A percentile compares a stretch with the other conserved stretches of the same genome.
phyloP scores from a whole-genome alignment of 2,329 filamentous ascomycete genomes.

The Aaosphaeria arxii region DNA sequence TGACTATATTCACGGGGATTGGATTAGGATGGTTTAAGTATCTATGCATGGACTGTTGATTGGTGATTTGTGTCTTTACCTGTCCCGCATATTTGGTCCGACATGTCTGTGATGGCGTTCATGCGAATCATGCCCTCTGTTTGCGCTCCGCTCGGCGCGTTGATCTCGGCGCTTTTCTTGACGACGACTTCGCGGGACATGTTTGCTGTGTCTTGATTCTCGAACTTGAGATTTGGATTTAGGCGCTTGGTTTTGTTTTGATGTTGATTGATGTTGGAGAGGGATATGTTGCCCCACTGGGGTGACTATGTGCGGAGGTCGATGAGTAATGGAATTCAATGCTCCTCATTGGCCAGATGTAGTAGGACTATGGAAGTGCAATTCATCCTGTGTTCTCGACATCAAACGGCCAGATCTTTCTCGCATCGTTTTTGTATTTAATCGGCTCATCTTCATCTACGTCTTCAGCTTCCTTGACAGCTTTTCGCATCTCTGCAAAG shows the following conservation, averaged over 20 bases:
- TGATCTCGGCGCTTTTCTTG: conserved; percentile 27
- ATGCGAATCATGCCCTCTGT: conserved; percentile 50
- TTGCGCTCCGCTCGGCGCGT: conserved; percentile 42
- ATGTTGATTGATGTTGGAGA: too few species aligned
- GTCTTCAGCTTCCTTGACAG: conserved; percentile 13
- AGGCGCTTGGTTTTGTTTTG: too few species aligned
- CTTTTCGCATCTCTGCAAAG: conserved; percentile 24
- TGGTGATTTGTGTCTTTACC: too few species aligned
- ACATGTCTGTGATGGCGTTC: conserved; percentile 62
- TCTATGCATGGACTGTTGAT: background rate
- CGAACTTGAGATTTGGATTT: too few species aligned
- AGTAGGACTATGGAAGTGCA: too few species aligned
- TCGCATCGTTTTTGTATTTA: conserved; percentile 27
- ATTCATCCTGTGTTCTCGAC: conserved; percentile 4
- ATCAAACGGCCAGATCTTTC: conserved; percentile 38
- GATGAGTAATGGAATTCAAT: too few species aligned
- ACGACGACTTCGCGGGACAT: conserved; percentile 27
- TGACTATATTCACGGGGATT: conserved; percentile 41
- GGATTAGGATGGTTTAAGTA: background rate
- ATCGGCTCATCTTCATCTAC: conserved; percentile 34
- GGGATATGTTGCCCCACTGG: too few species aligned
- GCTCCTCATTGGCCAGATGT: too few species aligned
- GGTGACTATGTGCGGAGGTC: too few species aligned
- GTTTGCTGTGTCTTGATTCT: background rate
- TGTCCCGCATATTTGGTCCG: conserved; percentile 64